Evolutionary conservation across 805 yeast species (phyloP), one percentile per base, ranked within the genome.

Genomic region (Saccharomycopsis sp.): DNA sequence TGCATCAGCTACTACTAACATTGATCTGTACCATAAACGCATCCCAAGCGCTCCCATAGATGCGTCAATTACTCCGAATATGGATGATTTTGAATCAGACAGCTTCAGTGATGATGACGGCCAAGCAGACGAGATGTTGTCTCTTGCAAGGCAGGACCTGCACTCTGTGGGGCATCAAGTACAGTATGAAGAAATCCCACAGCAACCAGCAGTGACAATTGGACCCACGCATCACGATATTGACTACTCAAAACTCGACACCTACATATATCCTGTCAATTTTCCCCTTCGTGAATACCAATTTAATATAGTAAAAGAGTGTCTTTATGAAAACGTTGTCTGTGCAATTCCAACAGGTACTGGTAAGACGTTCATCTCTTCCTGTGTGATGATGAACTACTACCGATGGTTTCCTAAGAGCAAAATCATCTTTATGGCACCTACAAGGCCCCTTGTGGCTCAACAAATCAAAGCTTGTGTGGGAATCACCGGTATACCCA

Each of bases 311-410:
- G 89, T 91, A 2, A 74, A 76, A 51, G 79, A 82, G 58, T 85
- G 97, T 0, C 73, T 94, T 41, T 83, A 80, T 65, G 76, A 83
- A 61, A 94, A 94, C 66, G 68, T 86, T 2, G 73, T 94, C 23
- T 92, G 96, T 67, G 96, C 97, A 0, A 80, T 94, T 15, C 99
- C 99, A 0, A 94, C 99, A 0, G 99, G 99, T 63, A 76, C 91
- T 69, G 99, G 99, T 46, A 94, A 94, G 72, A 94, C 99, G 0
- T 90, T 94, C 63, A 91, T 94, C 66, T 98, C 99, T 1, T 84
- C 95, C 41, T 86, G 96, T 0, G 92, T 92, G 21, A 94, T 94
- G 91, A 76, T 91, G 57, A 94, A 94, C 68, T 94, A 79, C 71
- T 84, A 80, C 64, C 73, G 95, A 53, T 94, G 99, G 99, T 87